Conservation (phyloP, 345 rosid genomes). For the Euphorbia lathyris region DNA sequence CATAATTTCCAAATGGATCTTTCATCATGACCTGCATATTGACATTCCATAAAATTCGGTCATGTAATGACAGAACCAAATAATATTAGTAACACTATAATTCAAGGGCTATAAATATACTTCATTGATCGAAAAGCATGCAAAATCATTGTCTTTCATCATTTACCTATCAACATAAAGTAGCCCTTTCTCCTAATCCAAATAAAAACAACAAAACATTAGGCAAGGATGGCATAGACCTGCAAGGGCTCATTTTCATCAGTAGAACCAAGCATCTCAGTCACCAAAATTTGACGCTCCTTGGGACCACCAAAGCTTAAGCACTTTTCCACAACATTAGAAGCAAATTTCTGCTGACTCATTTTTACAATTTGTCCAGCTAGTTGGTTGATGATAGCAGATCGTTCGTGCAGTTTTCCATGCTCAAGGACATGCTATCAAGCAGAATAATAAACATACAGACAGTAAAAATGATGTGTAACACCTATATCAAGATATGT, state of each 20-base stretch:
- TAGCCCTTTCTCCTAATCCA: background rate
- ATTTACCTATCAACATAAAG: background rate
- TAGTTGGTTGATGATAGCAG: conserved; percentile 72
- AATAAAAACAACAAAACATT: background rate
- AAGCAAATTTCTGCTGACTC: conserved; percentile 99
- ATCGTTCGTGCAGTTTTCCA: conserved; percentile 73
- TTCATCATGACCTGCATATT: conserved; percentile 94
- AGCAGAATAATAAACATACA: conserved; percentile 19
- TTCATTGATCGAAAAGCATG: too few relatives aligned
- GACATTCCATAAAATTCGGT: conserved; percentile 5
- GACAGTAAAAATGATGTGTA: background rate
- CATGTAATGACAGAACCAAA: too few relatives aligned
- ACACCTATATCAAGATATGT: background rate
- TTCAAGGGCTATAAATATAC: too few relatives aligned
- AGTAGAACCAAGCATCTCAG: conserved; percentile 86
- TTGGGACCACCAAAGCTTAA: conserved; percentile 79
- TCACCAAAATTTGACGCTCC: conserved; percentile 79
- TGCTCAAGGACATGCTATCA: conserved; percentile 85
- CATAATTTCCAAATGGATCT: conserved; percentile 97
- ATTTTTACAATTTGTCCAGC: conserved; percentile 90
- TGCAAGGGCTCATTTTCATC: conserved; percentile 97
- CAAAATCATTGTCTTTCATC: background rate
- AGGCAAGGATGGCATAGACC: conserved; percentile 41
- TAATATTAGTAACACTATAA: too few relatives aligned
- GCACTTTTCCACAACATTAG: conserved; percentile 95